A percentile compares a stretch with the other conserved stretches of the same genome.
These are phyloP conservation scores for Ophiobolus disseminans DNA, from an alignment of 2,329 filamentous ascomycete genomes.

Conservation along the genomic window DNA sequence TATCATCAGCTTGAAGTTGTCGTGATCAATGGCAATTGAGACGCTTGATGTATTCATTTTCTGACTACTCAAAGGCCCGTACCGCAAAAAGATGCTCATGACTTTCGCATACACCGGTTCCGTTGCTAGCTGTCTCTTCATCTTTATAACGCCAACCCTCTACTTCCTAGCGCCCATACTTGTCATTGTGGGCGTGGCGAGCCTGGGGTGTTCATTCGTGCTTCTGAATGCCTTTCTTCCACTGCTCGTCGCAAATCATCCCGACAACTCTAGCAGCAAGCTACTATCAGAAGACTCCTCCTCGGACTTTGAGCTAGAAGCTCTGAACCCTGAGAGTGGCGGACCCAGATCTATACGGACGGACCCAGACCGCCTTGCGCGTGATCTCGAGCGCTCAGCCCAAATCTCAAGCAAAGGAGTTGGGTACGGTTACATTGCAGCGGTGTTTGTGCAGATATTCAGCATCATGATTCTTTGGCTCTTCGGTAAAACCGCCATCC, in stretches of 20 bases:
- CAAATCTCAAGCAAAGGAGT: constrained; percentile 88
- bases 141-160: constrained; percentile 74
- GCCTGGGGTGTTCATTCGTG: constrained; percentile 92
- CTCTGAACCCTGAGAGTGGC: constrained; percentile 21
- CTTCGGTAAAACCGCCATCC: constrained; percentile 45
- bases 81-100: constrained; percentile 84
- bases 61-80: too few species aligned
- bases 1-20: too few species aligned
- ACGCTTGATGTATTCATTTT: too few species aligned
- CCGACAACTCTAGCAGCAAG: constrained; percentile 43
- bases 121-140: constrained; percentile 78
- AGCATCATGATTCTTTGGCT: constrained; percentile 76
- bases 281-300: constrained; percentile 14
- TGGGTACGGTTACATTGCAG: constrained; percentile 86
- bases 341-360: constrained; percentile 5
- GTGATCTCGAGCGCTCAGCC: constrained; percentile 78
- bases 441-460: constrained; percentile 78
- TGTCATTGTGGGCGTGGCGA: constrained; percentile 85
- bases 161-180: constrained; percentile 81
- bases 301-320: constrained; percentile 37
- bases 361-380: constrained; percentile 53
- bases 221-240: constrained; percentile 94
- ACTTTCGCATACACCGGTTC: constrained; percentile 81
- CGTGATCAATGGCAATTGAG: background rate
- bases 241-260: constrained; percentile 82